Evolutionary conservation across 257 asterid species (phyloP).

Genomic region (Galeopsis tetrahit): DNA sequence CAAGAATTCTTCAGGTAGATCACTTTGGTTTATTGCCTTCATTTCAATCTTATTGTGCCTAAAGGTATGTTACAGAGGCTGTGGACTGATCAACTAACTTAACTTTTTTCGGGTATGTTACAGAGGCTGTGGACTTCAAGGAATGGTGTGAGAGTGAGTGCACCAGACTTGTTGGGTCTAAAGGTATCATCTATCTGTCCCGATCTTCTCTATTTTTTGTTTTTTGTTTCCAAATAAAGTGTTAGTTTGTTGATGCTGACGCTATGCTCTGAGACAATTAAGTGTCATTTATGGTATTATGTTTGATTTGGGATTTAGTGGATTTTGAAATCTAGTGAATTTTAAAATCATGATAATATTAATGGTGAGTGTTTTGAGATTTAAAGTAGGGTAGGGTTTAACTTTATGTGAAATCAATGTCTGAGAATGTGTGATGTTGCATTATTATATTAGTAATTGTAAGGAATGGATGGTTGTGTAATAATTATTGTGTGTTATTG

Average conservation of each 20-base stretch:
- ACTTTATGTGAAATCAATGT: too few relatives aligned
- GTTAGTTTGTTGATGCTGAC: too few relatives aligned
- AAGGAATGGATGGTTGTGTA: too few relatives aligned
- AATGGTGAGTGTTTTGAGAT: too few relatives aligned
- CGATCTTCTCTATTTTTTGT: background rate
- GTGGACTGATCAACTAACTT: background rate
- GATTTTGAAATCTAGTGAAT: too few relatives aligned
- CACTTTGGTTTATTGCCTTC: background rate
- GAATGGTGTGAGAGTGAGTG: slow-evolving; percentile 99
- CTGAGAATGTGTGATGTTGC: too few relatives aligned
- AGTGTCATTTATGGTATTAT: too few relatives aligned
- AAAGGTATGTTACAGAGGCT: slow-evolving; percentile 68
- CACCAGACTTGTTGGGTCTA: slow-evolving; percentile 74
- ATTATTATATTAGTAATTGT: too few relatives aligned
- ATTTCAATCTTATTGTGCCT: background rate
- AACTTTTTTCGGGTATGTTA: slow-evolving; percentile 17
- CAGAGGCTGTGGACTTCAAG: slow-evolving; percentile 93
- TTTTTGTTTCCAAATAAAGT: background rate
- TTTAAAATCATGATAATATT: too few relatives aligned
- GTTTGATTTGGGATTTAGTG: too few relatives aligned
- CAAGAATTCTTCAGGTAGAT: slow-evolving; percentile 77
- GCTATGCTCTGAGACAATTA: background rate
- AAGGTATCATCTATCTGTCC: slow-evolving; percentile 56
- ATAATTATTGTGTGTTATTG: too few relatives aligned
- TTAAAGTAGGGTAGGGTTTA: too few relatives aligned